Evolutionary conservation across 202 grass and related monocot genomes (phyloP), one percentile per base, ranked within the genome.

Genomic region (Tripidium arundinaceum): DNA sequence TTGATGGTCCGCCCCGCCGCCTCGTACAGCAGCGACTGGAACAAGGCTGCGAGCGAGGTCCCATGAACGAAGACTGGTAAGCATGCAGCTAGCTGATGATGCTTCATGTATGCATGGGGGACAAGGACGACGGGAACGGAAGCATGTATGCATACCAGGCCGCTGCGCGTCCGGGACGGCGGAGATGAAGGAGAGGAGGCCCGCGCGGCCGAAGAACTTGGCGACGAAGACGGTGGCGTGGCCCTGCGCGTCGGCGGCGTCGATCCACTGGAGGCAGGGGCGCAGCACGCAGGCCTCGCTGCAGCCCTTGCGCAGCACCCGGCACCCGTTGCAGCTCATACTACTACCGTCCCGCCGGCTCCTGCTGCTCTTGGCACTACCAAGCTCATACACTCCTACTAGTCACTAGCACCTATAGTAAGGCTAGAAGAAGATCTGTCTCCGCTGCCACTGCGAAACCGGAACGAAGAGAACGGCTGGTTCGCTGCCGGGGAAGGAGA

Each of bases 311-410:
- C 93, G 80, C 21, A 97, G 77, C 34, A 97, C 93, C 29, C 93
- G 74, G 82, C 93, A 97, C 9, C 93, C 93, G 86, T 93, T 93
- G 87, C 93, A 97, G 82, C 93, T 97, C 93, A 97, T 97, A 22
- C 68, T 60, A 0, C 1, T 11, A 15, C 4, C 54, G 11, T 25
- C 6, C 7, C 42, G 42, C 2, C 19, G 1, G 0, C 2, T 15
- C 22, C 24, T 42, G 19, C 42, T 47, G 3, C 58, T 4, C 47
- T 55, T 55, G 50, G 50, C 50, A 55, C 67, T 19, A 33, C 9
- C 72, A 62, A 61, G 9, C 31, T 58, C 58, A 49, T 46, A 42
- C 60, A 71, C 49, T 22, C 52, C 47, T 52, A 4, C 45, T 16
- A 47, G 1, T 36, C 5, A 36, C 40, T 42, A 12, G 34, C 19